phyloP scores from a whole-genome alignment of 257 asterid species.

The Solanum tarapatanum region DNA sequence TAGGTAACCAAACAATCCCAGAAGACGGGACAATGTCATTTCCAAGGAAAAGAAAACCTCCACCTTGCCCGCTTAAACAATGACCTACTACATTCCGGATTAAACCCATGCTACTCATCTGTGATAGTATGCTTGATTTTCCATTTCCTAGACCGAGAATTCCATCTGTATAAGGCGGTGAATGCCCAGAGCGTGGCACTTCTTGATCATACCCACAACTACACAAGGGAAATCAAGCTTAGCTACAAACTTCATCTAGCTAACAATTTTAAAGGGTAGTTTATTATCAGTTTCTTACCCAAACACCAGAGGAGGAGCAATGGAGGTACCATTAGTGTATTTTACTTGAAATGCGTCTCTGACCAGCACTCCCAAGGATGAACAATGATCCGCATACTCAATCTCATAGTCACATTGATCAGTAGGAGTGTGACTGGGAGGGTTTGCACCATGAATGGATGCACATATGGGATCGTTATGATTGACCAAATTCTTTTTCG shows the following conservation, averaged over 20 bases:
- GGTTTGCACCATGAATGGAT: conserved; percentile 32
- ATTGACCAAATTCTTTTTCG: conserved; percentile 34
- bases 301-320: conserved; percentile 57
- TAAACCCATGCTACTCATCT: conserved; percentile 39
- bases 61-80: conserved; percentile 61
- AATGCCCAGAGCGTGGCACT: conserved; percentile 32
- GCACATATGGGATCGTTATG: conserved; percentile 57
- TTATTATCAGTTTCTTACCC: conserved; percentile 29
- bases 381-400: conserved; percentile 71
- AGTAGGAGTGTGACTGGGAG: conserved; percentile 24
- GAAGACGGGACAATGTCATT: conserved; percentile 51
- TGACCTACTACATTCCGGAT: conserved; percentile 72
- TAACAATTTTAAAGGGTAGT: neutral
- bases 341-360: conserved; percentile 52
- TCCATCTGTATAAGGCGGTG: conserved; percentile 59
- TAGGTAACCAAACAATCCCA: conserved; percentile 22
- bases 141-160: conserved; percentile 91
- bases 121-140: conserved; percentile 60
- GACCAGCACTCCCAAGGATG: conserved; percentile 70
- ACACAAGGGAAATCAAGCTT: neutral
- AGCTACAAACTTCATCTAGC: neutral
- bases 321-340: conserved; percentile 42
- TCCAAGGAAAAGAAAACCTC: conserved; percentile 83
- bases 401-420: conserved; percentile 86
- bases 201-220: conserved; percentile 92